phyloP scores from a whole-genome alignment of 2,329 filamentous ascomycete species.

The Tetracladium maxilliforme region DNA sequence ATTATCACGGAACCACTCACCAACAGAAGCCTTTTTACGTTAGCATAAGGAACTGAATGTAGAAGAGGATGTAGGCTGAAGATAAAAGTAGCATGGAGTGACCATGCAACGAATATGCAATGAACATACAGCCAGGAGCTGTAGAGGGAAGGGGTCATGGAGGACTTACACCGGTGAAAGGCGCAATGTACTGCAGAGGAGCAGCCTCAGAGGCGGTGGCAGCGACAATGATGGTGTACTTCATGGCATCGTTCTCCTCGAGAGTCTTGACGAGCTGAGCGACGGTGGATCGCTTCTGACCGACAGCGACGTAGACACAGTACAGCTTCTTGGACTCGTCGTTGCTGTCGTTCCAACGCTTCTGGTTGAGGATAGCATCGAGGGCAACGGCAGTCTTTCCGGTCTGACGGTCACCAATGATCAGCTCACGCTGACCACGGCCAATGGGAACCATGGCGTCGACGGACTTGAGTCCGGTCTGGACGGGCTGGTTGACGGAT shows the following conservation, averaged over 20 bases:
- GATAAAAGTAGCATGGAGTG: constrained; percentile 6
- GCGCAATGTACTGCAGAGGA: constrained; percentile 85
- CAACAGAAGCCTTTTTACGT: no score
- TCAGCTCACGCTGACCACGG: constrained; percentile 99
- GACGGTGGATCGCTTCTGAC: constrained; percentile 98
- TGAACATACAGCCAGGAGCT: constrained; percentile 2
- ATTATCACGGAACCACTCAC: constrained; percentile 66
- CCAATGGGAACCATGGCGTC: constrained; percentile 99
- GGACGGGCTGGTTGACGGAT: constrained; percentile 96
- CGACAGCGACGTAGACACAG: constrained; percentile 97
- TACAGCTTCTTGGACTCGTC: constrained; percentile 98
- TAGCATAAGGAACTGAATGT: constrained; percentile 2
- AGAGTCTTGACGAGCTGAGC: constrained; percentile 99
- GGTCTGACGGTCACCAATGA: constrained; percentile 99
- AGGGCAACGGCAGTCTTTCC: constrained; percentile 98
- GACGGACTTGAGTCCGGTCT: constrained; percentile 98
- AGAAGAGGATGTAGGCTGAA: constrained; percentile 2
- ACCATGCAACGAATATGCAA: constrained; percentile 7
- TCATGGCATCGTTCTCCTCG: constrained; percentile 99
- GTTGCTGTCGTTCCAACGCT: constrained; percentile 79
- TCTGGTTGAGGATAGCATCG: constrained; percentile 98
- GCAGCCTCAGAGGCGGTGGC: constrained; percentile 96
- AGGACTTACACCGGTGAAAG: constrained; percentile 58
- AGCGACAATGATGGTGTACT: constrained; percentile 87
- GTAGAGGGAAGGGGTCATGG: constrained; percentile 2